Evolutionary conservation across 495 filamentous ascomycete species (phyloP).

Genomic region (Penicillium arizonense): DNA sequence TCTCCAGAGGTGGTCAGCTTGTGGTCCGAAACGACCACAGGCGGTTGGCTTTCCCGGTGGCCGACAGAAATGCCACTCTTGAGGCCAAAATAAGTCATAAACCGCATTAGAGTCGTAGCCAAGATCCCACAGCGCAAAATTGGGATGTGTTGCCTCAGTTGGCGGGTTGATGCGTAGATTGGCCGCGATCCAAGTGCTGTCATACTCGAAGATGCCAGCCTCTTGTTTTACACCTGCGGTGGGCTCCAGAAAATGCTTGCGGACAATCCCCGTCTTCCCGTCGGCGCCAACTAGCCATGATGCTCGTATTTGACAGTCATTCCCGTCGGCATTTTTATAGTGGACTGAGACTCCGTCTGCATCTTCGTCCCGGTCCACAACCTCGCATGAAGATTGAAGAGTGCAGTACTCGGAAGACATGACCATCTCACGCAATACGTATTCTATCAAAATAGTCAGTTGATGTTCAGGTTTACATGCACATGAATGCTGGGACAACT

Average conservation of each 20-base stretch:
- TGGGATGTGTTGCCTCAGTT: slow-evolving; percentile 40
- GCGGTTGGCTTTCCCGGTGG: slow-evolving; percentile 32
- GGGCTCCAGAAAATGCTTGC: slow-evolving; percentile 43
- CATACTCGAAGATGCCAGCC: slow-evolving; percentile 23
- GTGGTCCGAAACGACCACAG: slow-evolving; percentile 42
- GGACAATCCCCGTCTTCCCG: slow-evolving; percentile 42
- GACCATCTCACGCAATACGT: slow-evolving; percentile 2
- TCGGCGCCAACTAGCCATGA: slow-evolving; percentile 43
- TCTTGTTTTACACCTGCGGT: slow-evolving; percentile 21
- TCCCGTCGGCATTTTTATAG: slow-evolving; percentile 23
- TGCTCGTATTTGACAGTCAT: slow-evolving; percentile 14
- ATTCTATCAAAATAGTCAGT: background rate
- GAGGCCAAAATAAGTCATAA: slow-evolving; percentile 44
- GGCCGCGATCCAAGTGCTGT: slow-evolving; percentile 42
- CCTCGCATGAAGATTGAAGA: slow-evolving; percentile 28
- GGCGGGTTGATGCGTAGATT: slow-evolving; percentile 41
- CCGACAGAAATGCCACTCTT: slow-evolving; percentile 36
- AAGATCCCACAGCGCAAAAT: slow-evolving; percentile 42
- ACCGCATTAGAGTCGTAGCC: slow-evolving; percentile 39
- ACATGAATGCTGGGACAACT: background rate
- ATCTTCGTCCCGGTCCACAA: slow-evolving; percentile 21
- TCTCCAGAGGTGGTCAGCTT: slow-evolving; percentile 33
- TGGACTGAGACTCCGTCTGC: slow-evolving; percentile 21
- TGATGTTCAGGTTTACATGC: background rate
- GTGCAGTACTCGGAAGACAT: slow-evolving; percentile 16